Base-by-base conservation (phyloP, 441 rosid species). In the Viola pubescens region DNA sequence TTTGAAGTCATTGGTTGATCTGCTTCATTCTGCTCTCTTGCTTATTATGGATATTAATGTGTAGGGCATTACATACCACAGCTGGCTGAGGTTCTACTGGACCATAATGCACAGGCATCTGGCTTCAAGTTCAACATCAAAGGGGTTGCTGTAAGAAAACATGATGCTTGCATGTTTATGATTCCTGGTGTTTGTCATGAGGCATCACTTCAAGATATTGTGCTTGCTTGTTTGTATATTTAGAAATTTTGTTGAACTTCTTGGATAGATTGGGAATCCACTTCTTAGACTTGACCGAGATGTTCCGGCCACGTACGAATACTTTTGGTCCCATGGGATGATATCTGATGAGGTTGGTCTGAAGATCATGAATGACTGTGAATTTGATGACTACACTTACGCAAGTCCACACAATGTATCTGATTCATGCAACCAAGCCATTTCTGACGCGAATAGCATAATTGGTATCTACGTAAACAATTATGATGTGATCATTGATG, bases 311-410 rank as follows among this genome's bases (percentile, higher is more conserved):
- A 76, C 76, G 46, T 88, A 76, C 47, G 90, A 90, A 67, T 87
- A 65, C 81, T 87, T 83, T 47, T 90, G 97, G 97, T 85, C 97
- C 4, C 92, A 87, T 11, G 92, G 91, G 62, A 83, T 91, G 90
- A 84, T 91, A 50, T 91, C 98, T 6, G 95, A 91, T 74, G 95
- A 91, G 71, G 62, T 87, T 45, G 88, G 87, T 38, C 85, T 82
- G 37, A 70, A 70, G 69, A 81, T 90, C 71, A 81, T 76, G 86
- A 77, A 71, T 46, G 70, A 81, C n/a, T 87, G 97, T 19, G 74
- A 85, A 68, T 90, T 90, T 63, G 83, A 85, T 57, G 95, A 85
- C 70, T 87, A 89, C 75, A 58, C 64, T 52, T 78, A 59, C 61
- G 70, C 81, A 10, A 77, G 58, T 70, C 79, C 88, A 34, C 94